Conservation (phyloP, 495 filamentous ascomycete genomes). For the Astrothelium macrocarpum region DNA sequence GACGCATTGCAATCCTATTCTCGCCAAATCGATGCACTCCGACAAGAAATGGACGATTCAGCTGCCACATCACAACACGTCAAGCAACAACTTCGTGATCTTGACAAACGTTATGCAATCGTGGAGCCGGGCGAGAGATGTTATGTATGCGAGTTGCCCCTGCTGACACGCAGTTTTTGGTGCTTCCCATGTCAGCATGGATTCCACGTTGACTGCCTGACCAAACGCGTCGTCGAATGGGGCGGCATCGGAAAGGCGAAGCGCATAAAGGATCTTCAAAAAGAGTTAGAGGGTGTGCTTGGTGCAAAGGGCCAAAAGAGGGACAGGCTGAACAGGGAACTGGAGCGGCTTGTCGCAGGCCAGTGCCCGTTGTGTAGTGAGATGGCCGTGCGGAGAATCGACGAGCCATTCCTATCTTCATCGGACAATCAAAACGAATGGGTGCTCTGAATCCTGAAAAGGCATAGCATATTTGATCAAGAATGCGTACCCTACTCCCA, state of each 20-base stretch:
- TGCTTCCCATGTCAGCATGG: constrained; percentile 98
- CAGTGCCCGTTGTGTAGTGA: constrained; percentile 77
- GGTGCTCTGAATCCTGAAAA: constrained; percentile 52
- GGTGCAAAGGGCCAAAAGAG: constrained; percentile 53
- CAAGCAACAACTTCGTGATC: constrained; percentile 67
- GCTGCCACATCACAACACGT: constrained; percentile 81
- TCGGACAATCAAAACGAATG: constrained; percentile 71
- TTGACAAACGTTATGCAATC: constrained; percentile 87
- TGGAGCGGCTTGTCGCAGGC: constrained; percentile 76
- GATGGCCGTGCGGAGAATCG: constrained; percentile 83
- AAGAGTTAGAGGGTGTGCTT: constrained; percentile 58
- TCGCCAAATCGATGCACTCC: constrained; percentile 77
- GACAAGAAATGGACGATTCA: constrained; percentile 91
- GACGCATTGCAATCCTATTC: constrained; percentile 84
- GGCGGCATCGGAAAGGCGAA: constrained; percentile 62
- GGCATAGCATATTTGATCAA: no score
- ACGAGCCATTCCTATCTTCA: constrained; percentile 74
- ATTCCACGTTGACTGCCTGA: constrained; percentile 90
- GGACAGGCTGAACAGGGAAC: constrained; percentile 75
- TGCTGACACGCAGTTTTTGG: constrained; percentile 86
- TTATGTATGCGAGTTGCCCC: constrained; percentile 72
- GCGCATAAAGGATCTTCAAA: constrained; percentile 76
- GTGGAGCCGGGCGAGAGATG: constrained; percentile 95
- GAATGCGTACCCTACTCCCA: not conserved
- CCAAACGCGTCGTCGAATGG: constrained; percentile 67